Percentiles rank a stretch among this genome's conserved stretches.
phyloP scores from a whole-genome alignment of 2,329 filamentous ascomycete species.

The Aspergillus clavatus region DNA sequence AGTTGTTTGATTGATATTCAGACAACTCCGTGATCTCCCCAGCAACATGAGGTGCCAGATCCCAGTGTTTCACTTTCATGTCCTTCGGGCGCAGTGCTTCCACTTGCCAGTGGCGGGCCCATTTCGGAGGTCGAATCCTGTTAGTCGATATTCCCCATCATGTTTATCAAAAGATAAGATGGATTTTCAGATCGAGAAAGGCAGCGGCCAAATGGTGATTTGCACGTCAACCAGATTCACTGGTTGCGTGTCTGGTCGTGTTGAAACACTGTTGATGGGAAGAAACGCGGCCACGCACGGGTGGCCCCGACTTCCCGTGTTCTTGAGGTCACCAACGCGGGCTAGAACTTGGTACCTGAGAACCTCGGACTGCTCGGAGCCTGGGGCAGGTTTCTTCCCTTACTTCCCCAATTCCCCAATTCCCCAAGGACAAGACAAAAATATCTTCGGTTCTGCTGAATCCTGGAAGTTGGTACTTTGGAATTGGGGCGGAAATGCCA shows the following conservation, averaged over 20 bases:
- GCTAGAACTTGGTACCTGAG: too few relatives aligned
- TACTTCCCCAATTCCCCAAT: too few relatives aligned
- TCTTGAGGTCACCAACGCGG: conserved; percentile 7
- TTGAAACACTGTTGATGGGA: conserved; percentile 12
- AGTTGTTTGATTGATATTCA: neutral
- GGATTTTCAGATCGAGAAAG: neutral
- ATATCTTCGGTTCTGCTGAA: too few relatives aligned
- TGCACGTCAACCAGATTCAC: neutral
- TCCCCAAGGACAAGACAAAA: too few relatives aligned
- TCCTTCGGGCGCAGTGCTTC: neutral
- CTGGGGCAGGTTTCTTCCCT: too few relatives aligned
- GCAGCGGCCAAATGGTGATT: neutral
- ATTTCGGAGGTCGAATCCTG: neutral
- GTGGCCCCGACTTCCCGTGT: conserved; percentile 21
- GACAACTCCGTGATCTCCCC: neutral
- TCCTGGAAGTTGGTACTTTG: too few relatives aligned
- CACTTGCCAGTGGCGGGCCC: neutral
- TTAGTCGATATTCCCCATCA: neutral
- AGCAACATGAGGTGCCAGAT: neutral
- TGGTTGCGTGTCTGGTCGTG: neutral
- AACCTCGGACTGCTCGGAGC: neutral
- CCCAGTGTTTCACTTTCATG: neutral
- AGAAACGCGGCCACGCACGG: conserved; percentile 22
- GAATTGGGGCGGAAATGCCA: conserved; percentile 13
- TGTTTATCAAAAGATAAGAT: neutral